These are phyloP conservation scores for Mycena maculata DNA, from an alignment of 768 basidiomycete genomes.

Conservation along the genomic window DNA sequence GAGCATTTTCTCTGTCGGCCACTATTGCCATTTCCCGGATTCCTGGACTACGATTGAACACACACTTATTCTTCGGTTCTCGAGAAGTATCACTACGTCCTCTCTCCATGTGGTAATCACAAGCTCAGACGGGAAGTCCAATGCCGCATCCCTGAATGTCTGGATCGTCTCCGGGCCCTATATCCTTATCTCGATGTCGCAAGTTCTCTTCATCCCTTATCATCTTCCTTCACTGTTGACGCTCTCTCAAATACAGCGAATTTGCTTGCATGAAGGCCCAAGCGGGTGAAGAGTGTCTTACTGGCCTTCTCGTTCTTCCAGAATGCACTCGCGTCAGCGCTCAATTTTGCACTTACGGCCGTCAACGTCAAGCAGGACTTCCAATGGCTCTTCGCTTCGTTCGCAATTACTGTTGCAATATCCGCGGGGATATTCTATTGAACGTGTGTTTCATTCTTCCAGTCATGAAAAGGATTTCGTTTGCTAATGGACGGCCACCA, in stretches of 20 bases:
- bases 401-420: slow-evolving; percentile 56
- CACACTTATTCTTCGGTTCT: slow-evolving; percentile 56
- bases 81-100: slow-evolving; percentile 56
- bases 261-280: slow-evolving; percentile 64
- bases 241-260: slow-evolving; percentile 35
- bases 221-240: not conserved
- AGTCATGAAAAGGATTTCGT: too few species aligned
- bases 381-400: slow-evolving; percentile 61
- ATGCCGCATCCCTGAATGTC: slow-evolving; percentile 56
- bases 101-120: slow-evolving; percentile 56
- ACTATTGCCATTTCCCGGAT: slow-evolving; percentile 37
- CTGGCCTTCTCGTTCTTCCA: slow-evolving; percentile 66
- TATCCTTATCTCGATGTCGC: slow-evolving; percentile 66
- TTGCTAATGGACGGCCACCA: too few species aligned
- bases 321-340: slow-evolving; percentile 59
- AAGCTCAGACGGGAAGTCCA: slow-evolving; percentile 43
- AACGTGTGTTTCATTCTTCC: too few species aligned
- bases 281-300: slow-evolving; percentile 72
- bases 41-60: slow-evolving; percentile 56
- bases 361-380: slow-evolving; percentile 60
- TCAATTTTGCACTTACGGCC: slow-evolving; percentile 61
- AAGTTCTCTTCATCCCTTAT: slow-evolving; percentile 60
- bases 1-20: slow-evolving; percentile 51
- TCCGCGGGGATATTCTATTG: slow-evolving; percentile 62
- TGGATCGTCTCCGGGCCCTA: slow-evolving; percentile 64